Evolutionary conservation across 495 filamentous ascomycete genomes (phyloP), one percentile per base, ranked within the genome.

Genomic region (Cenococcum geophilum): DNA sequence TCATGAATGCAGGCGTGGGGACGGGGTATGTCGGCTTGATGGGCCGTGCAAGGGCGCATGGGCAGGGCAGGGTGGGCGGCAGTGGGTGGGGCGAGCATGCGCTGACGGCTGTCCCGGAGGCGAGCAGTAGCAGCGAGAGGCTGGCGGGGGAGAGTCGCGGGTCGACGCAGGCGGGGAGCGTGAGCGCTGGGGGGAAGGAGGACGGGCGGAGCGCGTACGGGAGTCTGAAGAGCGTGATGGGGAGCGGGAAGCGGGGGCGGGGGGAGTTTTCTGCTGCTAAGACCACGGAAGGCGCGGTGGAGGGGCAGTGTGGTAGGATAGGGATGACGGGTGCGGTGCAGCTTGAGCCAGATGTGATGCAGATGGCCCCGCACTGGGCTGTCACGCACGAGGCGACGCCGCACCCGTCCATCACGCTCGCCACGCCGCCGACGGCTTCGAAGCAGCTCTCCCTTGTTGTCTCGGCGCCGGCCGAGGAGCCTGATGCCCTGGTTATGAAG

Each of bases 81-180:
- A 40, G 51, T 48, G n/a, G 20, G 60, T 57, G 23, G 63, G 55
- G 37, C 62, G 66, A 49, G 55, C 65, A 67, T 35, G 64, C 66
- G 34, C 60, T 74, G 59, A 72, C 69, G 27, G 69, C 65, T 32
- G 72, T 74, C 50, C 69, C 71, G 10, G 72, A 74, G 50, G 71
- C 61, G 5, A 72, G 71, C 59, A 70, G 67, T 18, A 68, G 71
- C 14, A 73, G 69, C 47, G 72, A 74, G 62, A 62, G 64, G 23
- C 63, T 68, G 18, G 65, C 65, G 21, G 62, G 61, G 14, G 65
- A 64, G 34, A 57, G 67, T 57, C 40, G 55, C 43, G 58, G 25
- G 12, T 55, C 55, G 42, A 48, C 40, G 6, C 45, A n/a, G 22
- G 42, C 48, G 48, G 48, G 48, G 48, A 51, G 48, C 23, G 48